Percentiles rank a stretch among this genome's conserved stretches.
Conservation (phyloP, 2,329 filamentous ascomycete genomes). For the Fusarium papillatum region DNA sequence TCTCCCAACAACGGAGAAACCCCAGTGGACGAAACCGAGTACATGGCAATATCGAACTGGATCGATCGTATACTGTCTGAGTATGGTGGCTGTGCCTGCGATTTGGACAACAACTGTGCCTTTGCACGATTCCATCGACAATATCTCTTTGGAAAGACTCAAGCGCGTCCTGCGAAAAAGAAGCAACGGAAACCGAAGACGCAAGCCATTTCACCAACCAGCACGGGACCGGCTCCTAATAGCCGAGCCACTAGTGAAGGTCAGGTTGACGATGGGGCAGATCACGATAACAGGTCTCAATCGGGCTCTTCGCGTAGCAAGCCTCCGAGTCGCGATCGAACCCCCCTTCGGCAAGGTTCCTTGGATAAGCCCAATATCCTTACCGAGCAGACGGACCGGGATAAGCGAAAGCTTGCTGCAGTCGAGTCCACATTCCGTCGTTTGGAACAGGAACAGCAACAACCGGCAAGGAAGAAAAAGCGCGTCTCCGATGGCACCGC, state of each 20-base stretch:
- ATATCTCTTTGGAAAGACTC: constrained; percentile 62
- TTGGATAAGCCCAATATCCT: constrained; percentile 72
- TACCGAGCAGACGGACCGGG: constrained; percentile 74
- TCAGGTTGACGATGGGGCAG: constrained; percentile 66
- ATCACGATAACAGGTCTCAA: constrained; percentile 62
- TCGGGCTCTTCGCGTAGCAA: constrained; percentile 72
- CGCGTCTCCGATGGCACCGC: constrained; percentile 66
- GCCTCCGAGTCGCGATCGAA: constrained; percentile 75
- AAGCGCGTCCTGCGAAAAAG: constrained; percentile 59
- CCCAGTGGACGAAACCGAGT: constrained; percentile 71
- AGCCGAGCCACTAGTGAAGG: constrained; percentile 76
- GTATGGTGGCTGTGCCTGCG: constrained; percentile 85
- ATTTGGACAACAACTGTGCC: constrained; percentile 72
- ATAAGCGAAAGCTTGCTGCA: constrained; percentile 77
- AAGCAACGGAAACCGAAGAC: constrained; percentile 68
- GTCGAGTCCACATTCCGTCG: constrained; percentile 74
- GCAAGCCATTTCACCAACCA: constrained; percentile 71
- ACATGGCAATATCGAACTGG: constrained; percentile 72
- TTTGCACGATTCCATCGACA: constrained; percentile 74
- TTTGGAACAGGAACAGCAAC: constrained; percentile 68
- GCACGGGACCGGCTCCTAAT: constrained; percentile 72
- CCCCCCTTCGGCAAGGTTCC: constrained; percentile 71
- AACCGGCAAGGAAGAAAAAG: constrained; percentile 72
- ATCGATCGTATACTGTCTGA: constrained; percentile 80
- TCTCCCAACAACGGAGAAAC: constrained; percentile 61